Conservation (phyloP, 176 grass and related monocot genomes). For the Triticum monococcum region DNA sequence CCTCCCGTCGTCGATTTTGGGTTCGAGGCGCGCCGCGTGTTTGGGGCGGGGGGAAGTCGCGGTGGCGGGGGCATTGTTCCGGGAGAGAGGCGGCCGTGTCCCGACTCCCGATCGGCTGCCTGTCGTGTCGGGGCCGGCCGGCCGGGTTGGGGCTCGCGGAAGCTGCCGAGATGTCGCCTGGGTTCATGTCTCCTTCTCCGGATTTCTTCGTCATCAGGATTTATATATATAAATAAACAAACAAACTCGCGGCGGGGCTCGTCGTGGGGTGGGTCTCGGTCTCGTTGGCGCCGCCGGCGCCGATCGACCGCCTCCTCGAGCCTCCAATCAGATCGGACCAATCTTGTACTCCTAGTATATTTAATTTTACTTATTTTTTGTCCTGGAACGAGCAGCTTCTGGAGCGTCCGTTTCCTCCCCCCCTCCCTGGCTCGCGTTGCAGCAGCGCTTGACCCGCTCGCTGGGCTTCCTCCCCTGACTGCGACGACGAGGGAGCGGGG, state of each 20-base stretch:
- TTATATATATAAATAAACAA: neutral
- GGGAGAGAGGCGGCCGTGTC: neutral
- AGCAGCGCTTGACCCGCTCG: neutral
- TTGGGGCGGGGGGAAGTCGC: neutral
- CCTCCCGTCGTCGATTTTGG: constrained; percentile 9
- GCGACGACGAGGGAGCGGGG: neutral
- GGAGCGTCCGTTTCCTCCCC: neutral
- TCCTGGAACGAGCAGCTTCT: neutral
- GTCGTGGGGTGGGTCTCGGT: neutral
- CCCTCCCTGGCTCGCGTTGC: neutral
- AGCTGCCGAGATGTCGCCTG: neutral
- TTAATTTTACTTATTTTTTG: neutral
- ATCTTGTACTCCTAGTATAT: too few species aligned
- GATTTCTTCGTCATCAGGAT: neutral
- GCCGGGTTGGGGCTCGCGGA: constrained; percentile 20
- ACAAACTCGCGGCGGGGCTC: neutral
- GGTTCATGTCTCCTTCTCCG: neutral
- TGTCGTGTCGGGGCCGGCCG: neutral
- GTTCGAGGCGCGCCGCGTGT: neutral
- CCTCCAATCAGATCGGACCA: neutral
- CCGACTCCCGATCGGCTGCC: constrained; percentile 32
- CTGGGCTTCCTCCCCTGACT: neutral
- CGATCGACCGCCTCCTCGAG: neutral
- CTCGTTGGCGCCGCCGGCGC: neutral
- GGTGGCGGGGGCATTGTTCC: constrained; percentile 7